phyloP scores from a whole-genome alignment of 2,329 filamentous ascomycete genomes.

The Rutstroemia sp. region DNA sequence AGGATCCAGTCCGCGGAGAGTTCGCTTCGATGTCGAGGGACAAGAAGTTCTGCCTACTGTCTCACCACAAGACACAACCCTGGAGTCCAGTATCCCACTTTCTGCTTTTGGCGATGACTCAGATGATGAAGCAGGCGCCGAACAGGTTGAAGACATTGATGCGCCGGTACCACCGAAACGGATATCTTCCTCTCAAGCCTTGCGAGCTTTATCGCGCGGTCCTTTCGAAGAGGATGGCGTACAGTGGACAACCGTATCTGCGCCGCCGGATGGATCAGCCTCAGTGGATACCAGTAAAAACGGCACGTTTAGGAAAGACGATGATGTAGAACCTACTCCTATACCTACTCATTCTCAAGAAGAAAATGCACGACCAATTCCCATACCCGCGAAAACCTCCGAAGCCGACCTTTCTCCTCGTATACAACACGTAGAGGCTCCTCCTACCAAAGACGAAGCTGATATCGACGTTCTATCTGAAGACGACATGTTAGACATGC shows the following conservation, averaged over 20 bases:
- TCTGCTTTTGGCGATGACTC: slow-evolving; percentile 15
- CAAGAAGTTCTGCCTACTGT: slow-evolving; percentile 53
- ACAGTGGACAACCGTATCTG: slow-evolving; percentile 28
- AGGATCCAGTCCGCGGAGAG: slow-evolving; percentile 48
- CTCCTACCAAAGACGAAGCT: neutral
- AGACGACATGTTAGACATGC: slow-evolving; percentile 24
- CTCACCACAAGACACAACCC: slow-evolving; percentile 35
- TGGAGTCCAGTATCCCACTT: neutral
- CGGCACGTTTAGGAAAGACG: slow-evolving; percentile 1
- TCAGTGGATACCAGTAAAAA: slow-evolving; percentile 19
- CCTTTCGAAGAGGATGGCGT: slow-evolving; percentile 40
- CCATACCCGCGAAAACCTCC: neutral
- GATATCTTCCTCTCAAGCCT: slow-evolving; percentile 47
- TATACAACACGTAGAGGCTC: neutral
- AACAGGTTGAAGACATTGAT: slow-evolving; percentile 29
- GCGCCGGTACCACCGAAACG: slow-evolving; percentile 42
- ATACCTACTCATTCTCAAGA: neutral
- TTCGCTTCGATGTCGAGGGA: slow-evolving; percentile 55
- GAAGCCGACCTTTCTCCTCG: neutral
- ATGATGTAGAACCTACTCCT: neutral
- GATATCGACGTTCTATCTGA: slow-evolving; percentile 13
- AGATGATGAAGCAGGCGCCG: slow-evolving; percentile 30
- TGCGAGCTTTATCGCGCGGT: slow-evolving; percentile 43
- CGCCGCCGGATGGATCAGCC: slow-evolving; percentile 28
- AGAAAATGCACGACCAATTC: neutral